A percentile compares a stretch with the other conserved stretches of the same genome.
These are phyloP conservation scores for Paraphoma sp. DNA, from an alignment of 2,329 filamentous ascomycete species.

Conservation along the genomic window DNA sequence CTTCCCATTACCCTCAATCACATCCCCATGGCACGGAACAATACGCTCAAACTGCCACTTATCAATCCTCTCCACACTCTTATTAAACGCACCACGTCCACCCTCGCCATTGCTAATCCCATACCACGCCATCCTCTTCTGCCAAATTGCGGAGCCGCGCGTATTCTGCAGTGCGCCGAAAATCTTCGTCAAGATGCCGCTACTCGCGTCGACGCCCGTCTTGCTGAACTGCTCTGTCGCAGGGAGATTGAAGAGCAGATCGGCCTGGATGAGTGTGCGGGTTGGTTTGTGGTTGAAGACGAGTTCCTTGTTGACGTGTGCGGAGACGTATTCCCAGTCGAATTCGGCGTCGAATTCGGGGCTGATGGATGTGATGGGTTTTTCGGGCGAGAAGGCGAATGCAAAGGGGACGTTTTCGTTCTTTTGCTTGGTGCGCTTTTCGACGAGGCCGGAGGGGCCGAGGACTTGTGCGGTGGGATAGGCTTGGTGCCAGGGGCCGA, in stretches of 20 bases:
- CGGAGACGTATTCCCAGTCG: constrained; percentile 80
- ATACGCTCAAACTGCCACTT: constrained; percentile 85
- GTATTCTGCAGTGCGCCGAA: constrained; percentile 66
- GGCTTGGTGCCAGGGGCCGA: constrained; percentile 81
- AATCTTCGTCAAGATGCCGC: constrained; percentile 67
- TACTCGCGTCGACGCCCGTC: constrained; percentile 59
- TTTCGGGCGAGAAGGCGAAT: constrained; percentile 62
- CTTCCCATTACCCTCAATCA: constrained; percentile 78
- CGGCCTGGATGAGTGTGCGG: constrained; percentile 82
- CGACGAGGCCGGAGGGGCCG: constrained; percentile 80
- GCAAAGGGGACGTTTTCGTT: constrained; percentile 68
- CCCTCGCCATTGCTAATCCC: constrained; percentile 67
- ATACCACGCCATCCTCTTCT: constrained; percentile 87
- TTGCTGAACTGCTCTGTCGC: constrained; percentile 78
- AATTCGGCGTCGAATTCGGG: constrained; percentile 88
- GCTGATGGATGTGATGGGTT: constrained; percentile 60
- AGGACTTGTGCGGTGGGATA: constrained; percentile 82
- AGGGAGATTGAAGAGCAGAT: constrained; percentile 91
- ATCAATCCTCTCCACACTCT: constrained; percentile 72
- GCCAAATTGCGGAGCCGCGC: constrained; percentile 65
- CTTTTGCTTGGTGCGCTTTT: constrained; percentile 73
- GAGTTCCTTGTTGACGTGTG: constrained; percentile 83
- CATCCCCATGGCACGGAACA: constrained; percentile 93
- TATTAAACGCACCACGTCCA: constrained; percentile 63
- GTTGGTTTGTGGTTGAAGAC: constrained; percentile 85